Base-by-base conservation (phyloP, 371 early-diverging fungal species). In the Haplosporangium sp. region DNA sequence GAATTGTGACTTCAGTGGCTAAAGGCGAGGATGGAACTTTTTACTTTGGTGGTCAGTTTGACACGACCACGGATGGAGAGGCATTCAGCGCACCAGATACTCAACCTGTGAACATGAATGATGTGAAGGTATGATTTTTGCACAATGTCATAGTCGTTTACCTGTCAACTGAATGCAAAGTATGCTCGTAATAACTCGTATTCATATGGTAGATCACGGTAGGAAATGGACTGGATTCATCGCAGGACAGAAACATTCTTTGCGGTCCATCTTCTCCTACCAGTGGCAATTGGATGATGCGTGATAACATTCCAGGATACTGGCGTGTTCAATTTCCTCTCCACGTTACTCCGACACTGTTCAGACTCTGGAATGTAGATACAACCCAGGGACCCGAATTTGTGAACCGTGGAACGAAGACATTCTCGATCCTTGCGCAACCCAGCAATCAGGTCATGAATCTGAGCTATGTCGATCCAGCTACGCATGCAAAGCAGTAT, bases 291-390 rank as follows among this genome's bases (percentile, higher is more conserved):
- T 93, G 93, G 93, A 74, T 92, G 23, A 67, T 94, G 81, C 82
- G 79, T 40, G 90, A 92, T 73, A 82, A 84, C 56, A 83, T 83
- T 9, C 81, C 87, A 2, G 94, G 94, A 8, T 89, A 84, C 58
- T 91, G 89, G 89, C 83, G 90, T 43, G 84, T 83, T 29, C 81
- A 81, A 53, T 91, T 93, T 61, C 82, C 83, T n/a, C 81, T 84
- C 55, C 67, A 80, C 38, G 80, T 91, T 13, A 88, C 89, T 0
- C 94, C 93, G 12, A 85, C 91, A 0, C 83, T 92, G 14, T 82
- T 94, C 62, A 84, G 93, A 12, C 80, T 94, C 16, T 86, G 83
- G 63, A 94, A 94, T 67, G 84, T 94, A 8, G 75, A 75, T 21
- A 50, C 42, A 11, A 71, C 69, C 57, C 55, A 37, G 7, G 38